Percentiles rank a stretch among this genome's conserved stretches.
phyloP scores from a whole-genome alignment of 495 filamentous ascomycete species.

The Pseudoneurospora amorphoporcata region DNA sequence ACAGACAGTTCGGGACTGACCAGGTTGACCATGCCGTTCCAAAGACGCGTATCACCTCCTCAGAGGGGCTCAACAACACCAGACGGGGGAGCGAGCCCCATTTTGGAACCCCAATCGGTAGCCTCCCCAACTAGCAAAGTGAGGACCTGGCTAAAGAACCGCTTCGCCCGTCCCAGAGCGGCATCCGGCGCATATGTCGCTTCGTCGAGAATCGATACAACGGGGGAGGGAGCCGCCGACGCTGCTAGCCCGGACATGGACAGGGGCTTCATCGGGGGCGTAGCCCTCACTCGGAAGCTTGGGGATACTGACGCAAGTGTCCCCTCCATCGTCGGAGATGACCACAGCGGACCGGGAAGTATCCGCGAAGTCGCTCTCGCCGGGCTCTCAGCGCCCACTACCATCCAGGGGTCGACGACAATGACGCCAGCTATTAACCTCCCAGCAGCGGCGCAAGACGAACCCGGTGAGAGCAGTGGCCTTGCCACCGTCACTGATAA shows the following conservation, averaged over 20 bases:
- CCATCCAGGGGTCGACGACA: conserved; percentile 3
- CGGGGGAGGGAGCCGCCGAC: background rate
- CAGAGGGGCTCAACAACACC: conserved; percentile 6
- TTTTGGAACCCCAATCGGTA: background rate
- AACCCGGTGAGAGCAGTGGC: conserved; percentile 8
- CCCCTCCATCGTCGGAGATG: conserved; percentile 16
- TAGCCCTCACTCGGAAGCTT: conserved; percentile 25
- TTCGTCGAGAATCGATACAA: background rate
- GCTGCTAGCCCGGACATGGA: background rate
- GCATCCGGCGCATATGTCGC: conserved; percentile 8
- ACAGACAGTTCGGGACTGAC: background rate
- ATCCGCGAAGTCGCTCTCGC: conserved; percentile 44
- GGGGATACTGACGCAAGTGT: conserved; percentile 23
- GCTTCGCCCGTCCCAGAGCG: conserved; percentile 34
- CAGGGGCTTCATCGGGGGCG: conserved; percentile 39
- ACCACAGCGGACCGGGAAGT: conserved; percentile 22
- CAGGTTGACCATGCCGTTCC: background rate
- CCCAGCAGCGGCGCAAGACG: background rate
- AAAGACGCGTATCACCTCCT: conserved; percentile 10
- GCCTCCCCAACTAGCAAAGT: conserved; percentile 32
- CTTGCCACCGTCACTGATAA: background rate
- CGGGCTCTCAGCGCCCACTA: conserved; percentile 22
- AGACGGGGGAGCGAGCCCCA: background rate
- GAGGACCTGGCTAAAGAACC: conserved; percentile 52
- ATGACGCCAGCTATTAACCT: background rate